A percentile compares a stretch with the other conserved stretches of the same genome.
phyloP scores from a whole-genome alignment of 495 filamentous ascomycete species.

The Podospora didyma region DNA sequence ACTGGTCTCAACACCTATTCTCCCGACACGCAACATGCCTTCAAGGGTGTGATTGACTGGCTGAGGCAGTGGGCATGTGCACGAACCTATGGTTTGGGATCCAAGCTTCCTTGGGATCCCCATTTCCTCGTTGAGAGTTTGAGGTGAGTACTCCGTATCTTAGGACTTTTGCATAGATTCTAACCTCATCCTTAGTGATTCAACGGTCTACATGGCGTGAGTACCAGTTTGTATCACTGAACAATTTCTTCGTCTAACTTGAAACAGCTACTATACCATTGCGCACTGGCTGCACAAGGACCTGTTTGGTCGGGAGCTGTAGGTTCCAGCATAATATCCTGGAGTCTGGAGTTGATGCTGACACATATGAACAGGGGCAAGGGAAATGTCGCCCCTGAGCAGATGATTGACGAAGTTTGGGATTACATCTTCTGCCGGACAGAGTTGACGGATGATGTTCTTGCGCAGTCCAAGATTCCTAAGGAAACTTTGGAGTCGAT shows the following conservation, averaged over 20 bases:
- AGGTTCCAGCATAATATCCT: too few species aligned
- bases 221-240: too few species aligned
- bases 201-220: constrained; percentile 78
- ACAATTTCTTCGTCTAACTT: too few species aligned
- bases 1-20: constrained; percentile 62
- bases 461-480: constrained; percentile 61
- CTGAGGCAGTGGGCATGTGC: constrained; percentile 89
- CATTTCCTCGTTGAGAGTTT: constrained; percentile 83
- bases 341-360: too few species aligned
- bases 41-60: constrained; percentile 78
- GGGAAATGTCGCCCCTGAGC: constrained; percentile 23
- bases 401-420: constrained; percentile 93
- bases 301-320: constrained; percentile 64
- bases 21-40: constrained; percentile 69
- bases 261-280: constrained; percentile 71
- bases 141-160: constrained; percentile 35
- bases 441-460: constrained; percentile 29
- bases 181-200: constrained; percentile 47
- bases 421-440: constrained; percentile 70
- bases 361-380: constrained; percentile 19
- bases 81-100: constrained; percentile 77
- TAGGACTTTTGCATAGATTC: background rate
- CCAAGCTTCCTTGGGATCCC: constrained; percentile 73
- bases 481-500: constrained; percentile 65
- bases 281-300: constrained; percentile 73